These are phyloP conservation scores for Solanum raphanifolium DNA, from an alignment of 257 asterid species.

Conservation along the genomic window DNA sequence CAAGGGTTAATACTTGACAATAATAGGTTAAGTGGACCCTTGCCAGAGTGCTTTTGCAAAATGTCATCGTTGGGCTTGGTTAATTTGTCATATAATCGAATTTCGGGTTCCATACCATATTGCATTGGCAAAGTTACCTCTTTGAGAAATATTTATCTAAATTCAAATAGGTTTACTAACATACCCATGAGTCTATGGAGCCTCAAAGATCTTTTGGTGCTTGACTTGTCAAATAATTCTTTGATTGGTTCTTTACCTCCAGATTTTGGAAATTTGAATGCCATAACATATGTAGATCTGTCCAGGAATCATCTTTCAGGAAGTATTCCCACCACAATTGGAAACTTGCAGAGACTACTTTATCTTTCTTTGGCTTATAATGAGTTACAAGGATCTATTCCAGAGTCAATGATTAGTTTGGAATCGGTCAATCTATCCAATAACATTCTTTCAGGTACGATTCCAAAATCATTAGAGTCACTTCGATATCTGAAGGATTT, in stretches of 20 bases:
- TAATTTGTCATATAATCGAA: background rate
- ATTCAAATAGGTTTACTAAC: slow-evolving; percentile 13
- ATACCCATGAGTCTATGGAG: slow-evolving; percentile 22
- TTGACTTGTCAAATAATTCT: slow-evolving; percentile 16
- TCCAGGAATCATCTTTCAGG: slow-evolving; percentile 22
- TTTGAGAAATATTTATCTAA: slow-evolving; percentile 9
- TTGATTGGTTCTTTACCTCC: slow-evolving; percentile 20
- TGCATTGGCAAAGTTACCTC: slow-evolving; percentile 13
- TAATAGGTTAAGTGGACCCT: slow-evolving; percentile 10
- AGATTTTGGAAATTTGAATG: slow-evolving; percentile 13
- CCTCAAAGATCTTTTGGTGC: slow-evolving; percentile 5
- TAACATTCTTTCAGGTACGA: slow-evolving; percentile 15
- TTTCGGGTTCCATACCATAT: slow-evolving; percentile 14
- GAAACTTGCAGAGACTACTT: slow-evolving; percentile 8
- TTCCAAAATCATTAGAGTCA: slow-evolving; percentile 16
- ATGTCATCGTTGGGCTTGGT: slow-evolving; percentile 3
- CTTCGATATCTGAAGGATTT: slow-evolving; percentile 10
- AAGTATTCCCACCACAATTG: slow-evolving; percentile 17
- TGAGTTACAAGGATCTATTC: slow-evolving; percentile 28
- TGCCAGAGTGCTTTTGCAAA: slow-evolving; percentile 15
- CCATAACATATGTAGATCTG: slow-evolving; percentile 7
- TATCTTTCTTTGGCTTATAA: slow-evolving; percentile 23
- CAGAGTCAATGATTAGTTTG: slow-evolving; percentile 24
- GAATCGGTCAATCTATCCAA: slow-evolving; percentile 12
- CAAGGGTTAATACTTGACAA: background rate